Evolutionary conservation across 2,329 filamentous ascomycete species (phyloP).

Genomic region (Corniculantispora saksenae): DNA sequence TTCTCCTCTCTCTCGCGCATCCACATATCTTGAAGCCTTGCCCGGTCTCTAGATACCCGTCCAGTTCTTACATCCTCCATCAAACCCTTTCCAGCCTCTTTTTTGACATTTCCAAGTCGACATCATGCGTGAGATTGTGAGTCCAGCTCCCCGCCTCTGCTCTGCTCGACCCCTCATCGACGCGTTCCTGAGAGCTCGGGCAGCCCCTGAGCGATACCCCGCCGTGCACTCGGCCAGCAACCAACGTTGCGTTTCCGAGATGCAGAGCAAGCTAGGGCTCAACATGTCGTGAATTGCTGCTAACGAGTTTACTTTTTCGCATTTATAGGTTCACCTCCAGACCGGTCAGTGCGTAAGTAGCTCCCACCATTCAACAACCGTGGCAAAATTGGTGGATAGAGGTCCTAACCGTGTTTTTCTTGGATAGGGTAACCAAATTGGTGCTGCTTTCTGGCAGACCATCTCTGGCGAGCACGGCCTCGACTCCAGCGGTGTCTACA

Average conservation of each 20-base stretch:
- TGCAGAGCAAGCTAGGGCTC: not conserved
- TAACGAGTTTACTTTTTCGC: conserved; percentile 51
- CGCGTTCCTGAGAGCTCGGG: conserved; percentile 39
- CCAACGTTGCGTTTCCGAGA: not conserved
- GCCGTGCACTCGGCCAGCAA: conserved; percentile 5
- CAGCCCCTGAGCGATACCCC: conserved; percentile 19
- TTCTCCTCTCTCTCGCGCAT: conserved; percentile 30
- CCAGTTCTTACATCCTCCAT: conserved; percentile 34
- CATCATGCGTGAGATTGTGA: conserved; percentile 71
- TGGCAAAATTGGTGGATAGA: conserved; percentile 16
- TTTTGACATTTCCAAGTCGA: conserved; percentile 30
- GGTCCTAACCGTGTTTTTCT: conserved; percentile 38
- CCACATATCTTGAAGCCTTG: conserved; percentile 25
- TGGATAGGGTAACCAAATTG: conserved; percentile 96
- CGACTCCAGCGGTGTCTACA: conserved; percentile 97
- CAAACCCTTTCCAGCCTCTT: conserved; percentile 20
- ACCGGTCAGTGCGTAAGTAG: conserved; percentile 94
- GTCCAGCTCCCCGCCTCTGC: conserved; percentile 34
- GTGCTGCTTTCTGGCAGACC: conserved; percentile 98
- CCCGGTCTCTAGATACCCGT: conserved; percentile 36
- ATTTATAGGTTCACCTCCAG: conserved; percentile 93
- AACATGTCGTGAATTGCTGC: conserved; percentile 36
- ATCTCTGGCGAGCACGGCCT: conserved; percentile 93
- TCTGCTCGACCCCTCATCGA: conserved; percentile 28
- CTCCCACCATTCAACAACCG: conserved; percentile 1